Evolutionary conservation across 345 rosid genomes (phyloP).

Genomic region (Citrus mangshanensis): DNA sequence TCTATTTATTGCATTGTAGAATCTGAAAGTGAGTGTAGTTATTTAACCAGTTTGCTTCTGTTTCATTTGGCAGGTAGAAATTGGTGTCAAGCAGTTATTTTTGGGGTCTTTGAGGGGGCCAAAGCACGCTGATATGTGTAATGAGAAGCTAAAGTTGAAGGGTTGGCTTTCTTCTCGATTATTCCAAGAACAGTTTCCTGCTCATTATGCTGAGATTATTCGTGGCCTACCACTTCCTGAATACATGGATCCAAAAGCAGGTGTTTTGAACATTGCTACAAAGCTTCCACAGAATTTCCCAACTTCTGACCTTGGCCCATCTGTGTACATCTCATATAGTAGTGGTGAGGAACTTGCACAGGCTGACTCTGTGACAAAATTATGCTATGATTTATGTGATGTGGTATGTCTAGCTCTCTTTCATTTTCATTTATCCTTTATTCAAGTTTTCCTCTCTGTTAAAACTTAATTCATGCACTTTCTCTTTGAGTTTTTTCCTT

Average conservation of each 20-base stretch:
- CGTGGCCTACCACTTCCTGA: constrained; percentile 68
- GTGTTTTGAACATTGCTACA: constrained; percentile 72
- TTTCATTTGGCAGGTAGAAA: constrained; percentile 67
- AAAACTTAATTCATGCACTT: constrained; percentile 3
- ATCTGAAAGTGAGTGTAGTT: neutral
- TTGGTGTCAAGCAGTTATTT: constrained; percentile 65
- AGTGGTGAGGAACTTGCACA: constrained; percentile 60
- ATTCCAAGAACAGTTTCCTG: constrained; percentile 79
- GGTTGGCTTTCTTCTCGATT: constrained; percentile 84
- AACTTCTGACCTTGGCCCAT: constrained; percentile 71
- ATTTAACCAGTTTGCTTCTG: constrained; percentile 12
- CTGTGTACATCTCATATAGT: constrained; percentile 66
- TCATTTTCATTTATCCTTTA: neutral
- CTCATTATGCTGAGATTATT: constrained; percentile 68
- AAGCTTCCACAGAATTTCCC: constrained; percentile 45
- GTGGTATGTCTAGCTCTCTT: constrained; percentile 45
- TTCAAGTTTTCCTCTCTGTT: neutral
- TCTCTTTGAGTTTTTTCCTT: neutral
- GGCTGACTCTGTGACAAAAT: constrained; percentile 57
- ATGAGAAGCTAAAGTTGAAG: constrained; percentile 78
- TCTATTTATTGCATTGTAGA: neutral
- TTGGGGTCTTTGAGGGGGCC: constrained; percentile 72
- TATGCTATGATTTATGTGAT: constrained; percentile 69
- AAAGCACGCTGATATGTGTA: constrained; percentile 51
- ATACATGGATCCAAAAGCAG: constrained; percentile 75